These are phyloP conservation scores for Paecilomyces sp. DNA, from an alignment of 2,329 filamentous ascomycete species.

Conservation along the genomic window DNA sequence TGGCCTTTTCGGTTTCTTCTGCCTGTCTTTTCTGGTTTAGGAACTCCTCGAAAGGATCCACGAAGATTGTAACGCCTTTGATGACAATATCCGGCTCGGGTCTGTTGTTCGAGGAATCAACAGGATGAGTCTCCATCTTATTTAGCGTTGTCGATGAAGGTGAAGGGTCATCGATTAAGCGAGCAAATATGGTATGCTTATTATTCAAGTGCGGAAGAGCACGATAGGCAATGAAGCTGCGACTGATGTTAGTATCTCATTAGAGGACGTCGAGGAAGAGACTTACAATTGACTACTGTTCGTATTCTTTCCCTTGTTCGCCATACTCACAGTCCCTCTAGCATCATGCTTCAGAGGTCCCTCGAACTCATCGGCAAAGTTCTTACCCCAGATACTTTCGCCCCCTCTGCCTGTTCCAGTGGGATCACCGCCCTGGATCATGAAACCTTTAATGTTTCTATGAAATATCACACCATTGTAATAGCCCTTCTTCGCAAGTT, in stretches of 20 bases:
- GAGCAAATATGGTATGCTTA: constrained; percentile 96
- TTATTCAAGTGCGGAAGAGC: constrained; percentile 77
- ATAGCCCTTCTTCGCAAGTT: constrained; percentile 80
- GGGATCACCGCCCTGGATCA: constrained; percentile 96
- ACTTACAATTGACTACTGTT: constrained; percentile 78
- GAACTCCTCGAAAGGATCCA: constrained; percentile 95
- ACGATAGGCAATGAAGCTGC: constrained; percentile 78
- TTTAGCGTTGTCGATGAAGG: constrained; percentile 48
- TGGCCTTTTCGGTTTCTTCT: constrained; percentile 46
- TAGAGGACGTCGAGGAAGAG: not conserved
- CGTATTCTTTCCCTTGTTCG: constrained; percentile 97
- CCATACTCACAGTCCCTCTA: constrained; percentile 82
- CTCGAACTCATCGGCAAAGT: constrained; percentile 89
- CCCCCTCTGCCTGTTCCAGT: constrained; percentile 90
- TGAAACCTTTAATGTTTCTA: constrained; percentile 90
- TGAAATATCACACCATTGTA: constrained; percentile 82
- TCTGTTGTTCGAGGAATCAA: constrained; percentile 63
- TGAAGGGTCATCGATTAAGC: constrained; percentile 62
- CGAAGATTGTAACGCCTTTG: constrained; percentile 73
- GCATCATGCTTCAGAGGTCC: constrained; percentile 77
- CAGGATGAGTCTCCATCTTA: constrained; percentile 69
- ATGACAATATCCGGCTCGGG: constrained; percentile 75
- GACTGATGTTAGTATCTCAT: not conserved
- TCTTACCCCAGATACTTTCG: constrained; percentile 84
- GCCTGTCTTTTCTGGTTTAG: constrained; percentile 63